Percentiles rank a stretch among this genome's conserved stretches.
These are phyloP conservation scores for Sugiyamaella grinbergsii DNA, from an alignment of 1,139 yeast species.

Conservation along the genomic window DNA sequence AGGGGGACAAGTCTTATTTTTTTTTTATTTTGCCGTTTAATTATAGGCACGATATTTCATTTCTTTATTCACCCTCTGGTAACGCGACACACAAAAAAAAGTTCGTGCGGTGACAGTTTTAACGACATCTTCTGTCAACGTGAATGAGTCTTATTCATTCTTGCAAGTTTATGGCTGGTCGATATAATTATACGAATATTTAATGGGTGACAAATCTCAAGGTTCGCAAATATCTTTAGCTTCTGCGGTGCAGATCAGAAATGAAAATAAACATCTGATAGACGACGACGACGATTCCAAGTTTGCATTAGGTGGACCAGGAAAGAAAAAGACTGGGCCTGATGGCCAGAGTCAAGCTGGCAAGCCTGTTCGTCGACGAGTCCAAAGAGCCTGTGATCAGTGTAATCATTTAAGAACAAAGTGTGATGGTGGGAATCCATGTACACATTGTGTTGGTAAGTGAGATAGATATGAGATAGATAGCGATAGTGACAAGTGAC, in stretches of 20 bases:
- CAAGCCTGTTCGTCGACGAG: conserved; percentile 27
- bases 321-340: background rate
- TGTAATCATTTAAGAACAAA: conserved; percentile 47
- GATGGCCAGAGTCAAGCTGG: background rate
- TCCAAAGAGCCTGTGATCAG: conserved; percentile 46
- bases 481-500: background rate
- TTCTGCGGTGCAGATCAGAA: conserved; percentile 14
- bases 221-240: conserved; percentile 8
- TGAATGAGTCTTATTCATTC: too few relatives aligned
- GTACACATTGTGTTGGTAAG: conserved; percentile 43
- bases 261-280: conserved; percentile 2
- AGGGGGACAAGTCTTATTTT: too few relatives aligned
- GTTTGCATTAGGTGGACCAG: background rate
- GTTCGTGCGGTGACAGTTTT: background rate
- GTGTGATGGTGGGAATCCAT: conserved; percentile 47
- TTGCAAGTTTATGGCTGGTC: background rate
- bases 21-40: too few relatives aligned
- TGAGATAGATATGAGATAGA: background rate
- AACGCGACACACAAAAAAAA: background rate
- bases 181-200: background rate
- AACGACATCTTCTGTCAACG: too few relatives aligned
- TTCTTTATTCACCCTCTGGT: too few relatives aligned
- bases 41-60: too few relatives aligned
- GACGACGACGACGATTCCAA: conserved; percentile 9
- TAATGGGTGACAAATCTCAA: conserved; percentile 15